These are phyloP conservation scores for Annulohypoxylon bovei DNA, from an alignment of 495 filamentous ascomycete genomes.

Conservation along the genomic window DNA sequence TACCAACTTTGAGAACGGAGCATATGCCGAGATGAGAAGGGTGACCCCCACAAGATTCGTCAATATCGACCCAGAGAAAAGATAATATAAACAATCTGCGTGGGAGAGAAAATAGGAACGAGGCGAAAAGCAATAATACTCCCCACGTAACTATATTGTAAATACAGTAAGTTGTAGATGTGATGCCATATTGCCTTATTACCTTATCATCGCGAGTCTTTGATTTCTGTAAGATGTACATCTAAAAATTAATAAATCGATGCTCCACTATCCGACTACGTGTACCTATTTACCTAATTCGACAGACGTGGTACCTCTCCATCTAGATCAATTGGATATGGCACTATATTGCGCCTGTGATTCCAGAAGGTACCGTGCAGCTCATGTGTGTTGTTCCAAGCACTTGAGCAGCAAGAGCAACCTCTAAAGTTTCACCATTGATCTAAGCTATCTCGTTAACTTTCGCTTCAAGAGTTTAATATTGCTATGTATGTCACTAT, in stretches of 20 bases:
- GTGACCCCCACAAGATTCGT: conserved; percentile 36
- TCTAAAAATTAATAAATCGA: conserved; percentile 19
- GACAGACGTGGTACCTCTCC: conserved; percentile 29
- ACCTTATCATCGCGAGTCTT: not conserved
- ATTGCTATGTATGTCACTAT: not conserved
- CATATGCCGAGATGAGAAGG: conserved; percentile 43
- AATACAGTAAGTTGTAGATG: conserved; percentile 27
- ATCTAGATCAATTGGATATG: conserved; percentile 18
- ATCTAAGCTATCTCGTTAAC: conserved; percentile 13
- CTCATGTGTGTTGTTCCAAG: conserved; percentile 10
- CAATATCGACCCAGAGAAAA: conserved; percentile 20
- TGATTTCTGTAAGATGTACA: conserved; percentile 10
- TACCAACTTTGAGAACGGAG: conserved; percentile 22
- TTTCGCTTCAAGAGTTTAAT: not conserved
- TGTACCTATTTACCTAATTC: conserved; percentile 40
- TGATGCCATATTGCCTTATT: conserved; percentile 10
- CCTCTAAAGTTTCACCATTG: conserved; percentile 26
- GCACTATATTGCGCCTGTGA: conserved; percentile 20
- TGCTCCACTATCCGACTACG: conserved; percentile 36
- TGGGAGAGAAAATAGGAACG: conserved; percentile 16
- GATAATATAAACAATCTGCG: conserved; percentile 19
- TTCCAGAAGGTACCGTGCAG: conserved; percentile 4
- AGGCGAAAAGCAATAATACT: conserved; percentile 19
- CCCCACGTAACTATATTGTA: conserved; percentile 3
- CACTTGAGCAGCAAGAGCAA: not conserved